Conservation (phyloP, 495 filamentous ascomycete species). For the Hyaloscypha hepaticicola region DNA sequence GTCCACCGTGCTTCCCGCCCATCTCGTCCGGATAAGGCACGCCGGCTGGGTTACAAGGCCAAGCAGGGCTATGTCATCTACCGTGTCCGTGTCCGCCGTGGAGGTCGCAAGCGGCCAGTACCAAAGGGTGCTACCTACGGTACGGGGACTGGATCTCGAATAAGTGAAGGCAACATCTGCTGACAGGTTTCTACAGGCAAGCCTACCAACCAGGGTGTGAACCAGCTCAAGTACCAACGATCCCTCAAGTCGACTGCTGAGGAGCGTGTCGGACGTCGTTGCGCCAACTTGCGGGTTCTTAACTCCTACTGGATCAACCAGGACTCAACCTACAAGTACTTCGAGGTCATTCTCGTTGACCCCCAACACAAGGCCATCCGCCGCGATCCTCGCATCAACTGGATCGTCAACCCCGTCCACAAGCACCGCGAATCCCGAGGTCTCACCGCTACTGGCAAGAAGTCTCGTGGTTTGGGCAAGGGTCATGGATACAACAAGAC, state of each 20-base stretch:
- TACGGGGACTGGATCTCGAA: constrained; percentile 43
- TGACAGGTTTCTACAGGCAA: constrained; percentile 62
- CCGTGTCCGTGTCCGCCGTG: constrained; percentile 93
- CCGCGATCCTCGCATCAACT: constrained; percentile 98
- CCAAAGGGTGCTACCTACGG: constrained; percentile 99
- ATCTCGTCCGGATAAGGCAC: constrained; percentile 98
- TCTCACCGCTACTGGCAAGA: constrained; percentile 97
- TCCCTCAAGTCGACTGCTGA: constrained; percentile 95
- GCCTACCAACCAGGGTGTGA: constrained; percentile 99
- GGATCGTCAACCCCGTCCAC: constrained; percentile 99
- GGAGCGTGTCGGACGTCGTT: constrained; percentile 98
- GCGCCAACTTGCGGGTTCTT: constrained; percentile 96
- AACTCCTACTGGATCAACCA: constrained; percentile 99
- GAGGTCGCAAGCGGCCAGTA: constrained; percentile 93
- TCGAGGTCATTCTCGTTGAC: constrained; percentile 98
- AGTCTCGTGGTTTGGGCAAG: constrained; percentile 97
- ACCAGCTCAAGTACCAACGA: constrained; percentile 99
- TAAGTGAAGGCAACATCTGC: neutral
- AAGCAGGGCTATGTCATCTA: constrained; percentile 99
- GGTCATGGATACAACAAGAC: constrained; percentile 99
- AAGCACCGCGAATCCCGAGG: constrained; percentile 99
- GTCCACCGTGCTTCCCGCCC: constrained; percentile 98
- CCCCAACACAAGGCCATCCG: constrained; percentile 99
- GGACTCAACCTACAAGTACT: constrained; percentile 99
- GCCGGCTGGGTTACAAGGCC: constrained; percentile 99